Evolutionary conservation across 1,284 basidiomycete species (phyloP).

Genomic region (Cutaneotrichosporon curvatum): DNA sequence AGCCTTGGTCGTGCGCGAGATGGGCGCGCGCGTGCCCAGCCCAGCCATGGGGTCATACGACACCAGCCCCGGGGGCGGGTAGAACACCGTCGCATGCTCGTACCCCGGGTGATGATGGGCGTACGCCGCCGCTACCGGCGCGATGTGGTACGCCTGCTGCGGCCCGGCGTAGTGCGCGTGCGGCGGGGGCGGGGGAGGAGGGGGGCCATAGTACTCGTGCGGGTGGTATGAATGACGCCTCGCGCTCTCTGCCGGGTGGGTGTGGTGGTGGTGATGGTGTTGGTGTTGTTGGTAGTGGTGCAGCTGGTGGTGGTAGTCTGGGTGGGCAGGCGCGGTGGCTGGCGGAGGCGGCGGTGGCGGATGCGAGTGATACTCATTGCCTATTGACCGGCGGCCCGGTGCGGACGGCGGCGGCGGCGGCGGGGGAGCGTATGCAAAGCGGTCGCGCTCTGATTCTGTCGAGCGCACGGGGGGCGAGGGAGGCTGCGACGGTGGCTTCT

Average conservation of each 20-base stretch:
- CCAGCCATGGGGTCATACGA: neutral
- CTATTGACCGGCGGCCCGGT: neutral
- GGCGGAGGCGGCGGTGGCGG: neutral
- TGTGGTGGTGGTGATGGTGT: too few species aligned
- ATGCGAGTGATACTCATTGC: neutral
- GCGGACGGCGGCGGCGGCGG: neutral
- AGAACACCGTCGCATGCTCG: neutral
- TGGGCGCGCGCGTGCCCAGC: conserved; percentile 32
- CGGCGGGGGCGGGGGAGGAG: neutral
- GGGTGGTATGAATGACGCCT: too few species aligned
- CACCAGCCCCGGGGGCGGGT: neutral
- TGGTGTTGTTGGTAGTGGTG: neutral
- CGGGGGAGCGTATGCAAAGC: neutral
- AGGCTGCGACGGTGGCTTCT: neutral
- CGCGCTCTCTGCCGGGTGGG: too few species aligned
- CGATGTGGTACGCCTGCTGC: conserved; percentile 8
- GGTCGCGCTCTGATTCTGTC: neutral
- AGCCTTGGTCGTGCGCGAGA: conserved; percentile 41
- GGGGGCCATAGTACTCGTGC: neutral
- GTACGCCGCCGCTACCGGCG: too few species aligned
- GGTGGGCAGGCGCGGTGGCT: neutral
- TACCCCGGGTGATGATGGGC: neutral
- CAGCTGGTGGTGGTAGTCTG: neutral
- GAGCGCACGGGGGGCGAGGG: neutral
- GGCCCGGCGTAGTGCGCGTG: too few species aligned